Conservation (phyloP, 257 asterid species). For the Handroanthus guayacan region DNA sequence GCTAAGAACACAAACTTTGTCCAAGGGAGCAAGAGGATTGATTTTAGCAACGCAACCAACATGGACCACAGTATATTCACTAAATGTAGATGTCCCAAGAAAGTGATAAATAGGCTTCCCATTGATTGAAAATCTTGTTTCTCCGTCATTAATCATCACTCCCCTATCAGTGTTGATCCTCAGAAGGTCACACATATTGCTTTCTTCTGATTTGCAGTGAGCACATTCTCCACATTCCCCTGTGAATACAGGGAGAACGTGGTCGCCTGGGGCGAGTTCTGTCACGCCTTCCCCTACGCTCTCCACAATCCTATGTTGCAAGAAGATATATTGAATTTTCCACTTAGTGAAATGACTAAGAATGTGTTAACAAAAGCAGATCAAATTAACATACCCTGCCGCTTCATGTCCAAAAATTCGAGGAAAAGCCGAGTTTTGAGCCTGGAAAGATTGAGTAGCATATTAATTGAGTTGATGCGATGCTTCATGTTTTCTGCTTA, state of each 20-base stretch:
- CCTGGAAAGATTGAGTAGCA: constrained; percentile 49
- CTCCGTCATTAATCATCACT: constrained; percentile 70
- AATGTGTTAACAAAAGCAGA: too few relatives aligned
- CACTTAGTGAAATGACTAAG: too few relatives aligned
- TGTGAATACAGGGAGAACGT: constrained; percentile 92
- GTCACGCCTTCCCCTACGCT: constrained; percentile 92
- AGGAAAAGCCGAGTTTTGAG: constrained; percentile 85
- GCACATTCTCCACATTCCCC: constrained; percentile 85
- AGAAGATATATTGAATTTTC: background rate
- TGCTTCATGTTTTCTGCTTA: background rate
- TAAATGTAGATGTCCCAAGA: constrained; percentile 87
- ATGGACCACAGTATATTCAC: constrained; percentile 87
- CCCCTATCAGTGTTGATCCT: constrained; percentile 91
- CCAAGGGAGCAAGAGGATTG: constrained; percentile 76
- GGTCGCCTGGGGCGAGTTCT: constrained; percentile 78
- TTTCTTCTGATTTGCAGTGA: constrained; percentile 78
- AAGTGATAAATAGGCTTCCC: constrained; percentile 84
- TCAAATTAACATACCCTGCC: constrained; percentile 70
- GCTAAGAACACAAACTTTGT: constrained; percentile 84
- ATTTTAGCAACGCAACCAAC: constrained; percentile 80
- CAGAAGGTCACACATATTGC: constrained; percentile 92
- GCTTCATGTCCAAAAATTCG: constrained; percentile 97
- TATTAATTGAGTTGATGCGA: too few relatives aligned
- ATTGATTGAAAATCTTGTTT: constrained; percentile 72
- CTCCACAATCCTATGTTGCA: constrained; percentile 70